Base-by-base conservation (phyloP, 2,329 filamentous ascomycete species). In the Cadophora sp. region DNA sequence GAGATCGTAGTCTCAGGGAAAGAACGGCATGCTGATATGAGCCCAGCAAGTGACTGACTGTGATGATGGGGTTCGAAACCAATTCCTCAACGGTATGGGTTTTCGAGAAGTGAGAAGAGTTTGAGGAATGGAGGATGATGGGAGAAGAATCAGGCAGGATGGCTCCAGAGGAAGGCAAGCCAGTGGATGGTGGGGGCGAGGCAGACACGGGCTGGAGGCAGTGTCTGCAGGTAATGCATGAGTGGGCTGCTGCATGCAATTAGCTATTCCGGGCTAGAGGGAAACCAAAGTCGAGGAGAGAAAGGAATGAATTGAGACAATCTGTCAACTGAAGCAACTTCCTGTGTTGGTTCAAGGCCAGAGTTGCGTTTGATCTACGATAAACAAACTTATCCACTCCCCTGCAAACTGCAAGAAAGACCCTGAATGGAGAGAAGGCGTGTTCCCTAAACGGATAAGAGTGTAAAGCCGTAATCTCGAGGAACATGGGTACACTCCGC, bases 21-120 rank as follows among this genome's bases (percentile, higher is more conserved):
- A 51, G 66, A 65, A 41, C 24, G 48, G 27, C 62, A 65, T 67
- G 66, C 66, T 67, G 55, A 53, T 67, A 62, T 58, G 62, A 33
- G 65, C 63, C 65, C 43, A 64, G 65, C 65, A 64, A 51, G 65
- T 61, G 65, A 13, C 36, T 39, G 11, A 45, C 43, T 59, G 55
- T 63, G 45, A 24, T 36, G 30, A 43, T 51, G 43, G n/a, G 22
- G 9, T 45, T 48, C 41, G 36, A 56, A 55, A 43, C n/a, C 55
- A 33, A 18, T 36, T 36, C 16, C 16, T 43, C 22, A 47, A 39
- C 24, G 13, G 47, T 20, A 41, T 30, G n/a, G 16, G 55, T 47
- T 14, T 45, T 48, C 20, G 43, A 63, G 48, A 30, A 47, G n/a
- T 27, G 36, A 33, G 39, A 63, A 53, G 6, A 20, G 24, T 43